phyloP scores from a whole-genome alignment of 208 protist genomes.

The Willaertia magna region DNA sequence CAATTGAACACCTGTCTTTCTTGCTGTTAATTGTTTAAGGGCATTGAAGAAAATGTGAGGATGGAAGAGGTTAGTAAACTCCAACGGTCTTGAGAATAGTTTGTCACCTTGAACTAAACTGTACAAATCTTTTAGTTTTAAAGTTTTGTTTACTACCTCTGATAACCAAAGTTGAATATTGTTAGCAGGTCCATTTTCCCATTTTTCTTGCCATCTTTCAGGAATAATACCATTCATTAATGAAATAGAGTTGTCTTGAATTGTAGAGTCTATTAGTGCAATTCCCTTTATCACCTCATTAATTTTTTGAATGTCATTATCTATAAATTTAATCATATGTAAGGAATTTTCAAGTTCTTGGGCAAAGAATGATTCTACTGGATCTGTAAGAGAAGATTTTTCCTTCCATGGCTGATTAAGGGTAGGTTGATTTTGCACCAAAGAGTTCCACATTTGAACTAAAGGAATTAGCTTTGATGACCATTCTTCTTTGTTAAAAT shows the following conservation, averaged over 20 bases:
- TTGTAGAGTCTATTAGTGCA: slow-evolving; percentile 58
- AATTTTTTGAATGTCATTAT: slow-evolving; percentile 56
- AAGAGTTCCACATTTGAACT: slow-evolving; percentile 57
- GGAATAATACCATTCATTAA: slow-evolving; percentile 72
- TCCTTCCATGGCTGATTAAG: background rate
- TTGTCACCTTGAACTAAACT: slow-evolving; percentile 38
- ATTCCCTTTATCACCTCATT: slow-evolving; percentile 66
- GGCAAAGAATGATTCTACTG: slow-evolving; percentile 67
- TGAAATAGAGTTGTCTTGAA: slow-evolving; percentile 48
- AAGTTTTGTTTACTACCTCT: slow-evolving; percentile 55
- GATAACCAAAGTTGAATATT: slow-evolving; percentile 65
- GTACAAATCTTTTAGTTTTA: slow-evolving; percentile 52
- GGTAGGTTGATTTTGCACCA: slow-evolving; percentile 27
- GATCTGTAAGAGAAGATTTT: slow-evolving; percentile 23
- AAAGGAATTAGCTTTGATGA: slow-evolving; percentile 53
- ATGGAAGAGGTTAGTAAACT: slow-evolving; percentile 67
- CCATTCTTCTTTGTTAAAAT: slow-evolving; percentile 71
- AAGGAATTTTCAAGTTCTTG: slow-evolving; percentile 60
- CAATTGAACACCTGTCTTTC: slow-evolving; percentile 50
- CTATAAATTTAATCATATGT: slow-evolving; percentile 51
- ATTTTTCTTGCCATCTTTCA: slow-evolving; percentile 60
- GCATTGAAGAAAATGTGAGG: slow-evolving; percentile 85
- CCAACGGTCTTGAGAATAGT: slow-evolving; percentile 53
- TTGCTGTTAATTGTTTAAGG: slow-evolving; percentile 79
- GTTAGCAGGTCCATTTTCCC: slow-evolving; percentile 47